A percentile compares a stretch with the other conserved stretches of the same genome.
phyloP scores from a whole-genome alignment of 371 early-diverging fungal genomes.

The Encephalitozoon cuniculi region DNA sequence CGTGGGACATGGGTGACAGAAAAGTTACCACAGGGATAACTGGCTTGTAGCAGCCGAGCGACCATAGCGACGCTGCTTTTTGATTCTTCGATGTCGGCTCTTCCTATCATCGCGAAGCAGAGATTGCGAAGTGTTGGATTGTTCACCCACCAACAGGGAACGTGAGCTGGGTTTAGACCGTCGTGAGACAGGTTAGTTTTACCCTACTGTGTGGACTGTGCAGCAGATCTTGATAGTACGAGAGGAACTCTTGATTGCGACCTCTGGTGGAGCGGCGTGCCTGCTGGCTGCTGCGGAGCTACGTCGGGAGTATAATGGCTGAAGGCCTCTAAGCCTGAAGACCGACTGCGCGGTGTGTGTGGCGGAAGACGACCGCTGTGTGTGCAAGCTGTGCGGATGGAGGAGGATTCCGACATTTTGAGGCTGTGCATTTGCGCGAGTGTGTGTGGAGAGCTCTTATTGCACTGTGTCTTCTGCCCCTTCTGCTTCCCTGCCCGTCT shows the following conservation, averaged over 20 bases:
- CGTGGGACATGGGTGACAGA: constrained; percentile 65
- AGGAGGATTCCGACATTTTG: constrained; percentile 22
- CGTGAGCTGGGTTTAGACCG: constrained; percentile 68
- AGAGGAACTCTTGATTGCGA: constrained; percentile 64
- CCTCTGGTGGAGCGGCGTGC: constrained; percentile 63
- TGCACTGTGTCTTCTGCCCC: no score
- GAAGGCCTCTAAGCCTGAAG: constrained; percentile 65
- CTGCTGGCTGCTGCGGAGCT: constrained; percentile 63
- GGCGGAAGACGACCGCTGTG: constrained; percentile 17
- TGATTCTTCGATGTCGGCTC: constrained; percentile 68
- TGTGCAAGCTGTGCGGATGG: constrained; percentile 24
- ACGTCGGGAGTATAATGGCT: constrained; percentile 64
- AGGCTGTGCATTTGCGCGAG: background rate
- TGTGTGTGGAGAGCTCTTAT: background rate
- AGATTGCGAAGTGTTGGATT: constrained; percentile 66
- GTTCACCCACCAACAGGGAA: constrained; percentile 66
- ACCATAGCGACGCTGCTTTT: constrained; percentile 68
- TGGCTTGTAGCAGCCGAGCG: constrained; percentile 67
- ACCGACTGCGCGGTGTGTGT: constrained; percentile 49
- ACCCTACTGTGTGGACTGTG: constrained; percentile 64
- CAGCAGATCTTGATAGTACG: constrained; percentile 65
- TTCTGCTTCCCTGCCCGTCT: no score
- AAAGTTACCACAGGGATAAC: constrained; percentile 69
- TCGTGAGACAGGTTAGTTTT: constrained; percentile 69
- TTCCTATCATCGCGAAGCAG: constrained; percentile 67